Base-by-base conservation (phyloP, 2,329 filamentous ascomycete species). In the Phyllosticta citriasiana region DNA sequence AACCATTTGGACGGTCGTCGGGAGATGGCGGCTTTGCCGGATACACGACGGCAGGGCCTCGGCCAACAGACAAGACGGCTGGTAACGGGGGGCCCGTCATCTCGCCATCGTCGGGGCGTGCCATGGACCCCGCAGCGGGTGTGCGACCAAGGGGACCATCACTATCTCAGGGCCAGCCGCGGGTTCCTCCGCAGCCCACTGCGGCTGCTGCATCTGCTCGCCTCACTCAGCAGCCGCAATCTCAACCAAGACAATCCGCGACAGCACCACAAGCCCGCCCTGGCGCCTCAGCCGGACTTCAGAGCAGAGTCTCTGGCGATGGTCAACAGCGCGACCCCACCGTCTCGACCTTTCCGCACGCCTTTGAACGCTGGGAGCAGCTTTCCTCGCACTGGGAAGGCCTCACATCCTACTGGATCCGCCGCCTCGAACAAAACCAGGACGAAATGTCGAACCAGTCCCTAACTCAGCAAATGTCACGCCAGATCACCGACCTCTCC, bases 381-480 rank as follows among this genome's bases (percentile, higher is more conserved):
- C 77, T 99, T 2, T 99, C 94, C 0, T 95, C 94, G 5, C 93
- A 97, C 68, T 99, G 94, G 94, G 94, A 99, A 73, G 94, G 94
- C 4, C 81, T 99, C 63, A 97, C 94, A 0, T 93, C 91, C 63
- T 97, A 96, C 76, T 99, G 94, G 93, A 94, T 99, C 65, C 88
- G 91, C 55, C 87, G 91, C 67, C 80, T 99, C 7, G 90, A 99
- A 74, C 86, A 94, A 71, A 96, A 96, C 71, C 88, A 89, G 27
- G 87, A 91, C 59, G 91, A 96, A 66, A 83, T 96, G 50, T 86
- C 88, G 65, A 82, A 86, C 12, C 89, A 95, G 66, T 89, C 93
- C 0, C 78, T 97, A 26, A 91, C 88, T 55, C 86, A 92, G 63
- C 92, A 97, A 70, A 84, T 97, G 69, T 90, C 91, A 10, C 87